Percentiles rank a stretch among this genome's conserved stretches.
Evolutionary conservation across 169 alveolate species (phyloP).

Genomic region (Cryptosporidium meleagridis): DNA sequence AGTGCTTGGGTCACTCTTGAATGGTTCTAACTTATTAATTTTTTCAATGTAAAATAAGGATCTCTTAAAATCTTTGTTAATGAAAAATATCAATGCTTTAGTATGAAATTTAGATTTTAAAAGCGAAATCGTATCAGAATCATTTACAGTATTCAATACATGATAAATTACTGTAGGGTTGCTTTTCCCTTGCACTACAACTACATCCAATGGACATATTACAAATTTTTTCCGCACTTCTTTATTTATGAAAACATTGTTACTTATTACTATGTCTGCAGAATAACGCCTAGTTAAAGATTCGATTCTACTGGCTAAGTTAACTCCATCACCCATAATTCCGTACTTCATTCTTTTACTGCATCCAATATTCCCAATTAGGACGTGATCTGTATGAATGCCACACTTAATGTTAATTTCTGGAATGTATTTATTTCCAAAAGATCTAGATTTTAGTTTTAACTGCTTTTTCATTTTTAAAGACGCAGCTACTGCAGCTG

Average conservation of each 20-base stretch:
- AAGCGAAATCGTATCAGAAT: neutral
- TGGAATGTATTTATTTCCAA: neutral
- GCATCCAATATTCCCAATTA: constrained; percentile 75
- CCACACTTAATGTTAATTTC: constrained; percentile 64
- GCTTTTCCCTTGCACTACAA: constrained; percentile 55
- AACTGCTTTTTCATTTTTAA: constrained; percentile 52
- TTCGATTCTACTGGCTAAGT: constrained; percentile 74
- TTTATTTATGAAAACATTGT: constrained; percentile 18
- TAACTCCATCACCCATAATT: constrained; percentile 75
- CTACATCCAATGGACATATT: constrained; percentile 64
- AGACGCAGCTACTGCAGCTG: constrained; percentile 51
- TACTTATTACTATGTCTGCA: constrained; percentile 51
- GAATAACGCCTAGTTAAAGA: constrained; percentile 50
- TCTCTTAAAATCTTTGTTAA: constrained; percentile 16
- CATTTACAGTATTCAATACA: constrained; percentile 13
- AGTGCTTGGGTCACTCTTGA: constrained; percentile 7
- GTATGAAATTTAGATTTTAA: constrained; percentile 55
- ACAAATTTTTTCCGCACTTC: constrained; percentile 14
- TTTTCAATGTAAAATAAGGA: constrained; percentile 30
- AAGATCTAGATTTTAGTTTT: neutral
- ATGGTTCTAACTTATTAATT: constrained; percentile 13
- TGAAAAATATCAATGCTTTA: constrained; percentile 36
- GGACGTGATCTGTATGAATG: constrained; percentile 56
- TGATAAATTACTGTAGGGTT: constrained; percentile 59
- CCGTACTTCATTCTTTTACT: constrained; percentile 75